These are phyloP conservation scores for Klebsormidium nitens DNA, from an alignment of 139 green algal species.

Conservation along the genomic window DNA sequence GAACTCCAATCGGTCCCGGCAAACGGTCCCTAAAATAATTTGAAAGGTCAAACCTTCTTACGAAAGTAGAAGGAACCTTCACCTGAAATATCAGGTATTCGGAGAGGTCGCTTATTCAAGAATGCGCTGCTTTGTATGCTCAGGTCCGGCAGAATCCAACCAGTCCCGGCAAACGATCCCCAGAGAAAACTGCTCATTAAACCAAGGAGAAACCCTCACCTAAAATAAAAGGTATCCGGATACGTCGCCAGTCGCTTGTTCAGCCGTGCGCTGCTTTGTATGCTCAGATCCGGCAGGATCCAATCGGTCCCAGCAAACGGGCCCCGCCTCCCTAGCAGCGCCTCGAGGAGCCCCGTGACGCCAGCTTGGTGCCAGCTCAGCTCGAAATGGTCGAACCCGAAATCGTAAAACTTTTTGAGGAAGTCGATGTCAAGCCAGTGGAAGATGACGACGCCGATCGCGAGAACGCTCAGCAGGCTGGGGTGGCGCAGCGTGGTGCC, in stretches of 20 bases:
- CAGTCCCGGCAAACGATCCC: slow-evolving; percentile 16
- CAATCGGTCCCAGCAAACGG: slow-evolving; percentile 26
- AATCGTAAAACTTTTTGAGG: slow-evolving; percentile 26
- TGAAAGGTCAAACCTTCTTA: no score
- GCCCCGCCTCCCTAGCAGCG: neutral
- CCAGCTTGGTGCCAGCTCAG: slow-evolving; percentile 21
- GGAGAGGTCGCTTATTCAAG: slow-evolving; percentile 21
- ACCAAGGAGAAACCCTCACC: no score
- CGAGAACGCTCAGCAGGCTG: slow-evolving; percentile 26
- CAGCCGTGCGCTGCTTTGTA: slow-evolving; percentile 12
- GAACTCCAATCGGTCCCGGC: slow-evolving; percentile 21
- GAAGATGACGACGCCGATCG: slow-evolving; percentile 9
- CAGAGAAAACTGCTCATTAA: no score
- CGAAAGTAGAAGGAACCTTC: no score
- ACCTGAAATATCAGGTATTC: slow-evolving; percentile 39
- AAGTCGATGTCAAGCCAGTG: slow-evolving; percentile 21
- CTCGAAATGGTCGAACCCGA: slow-evolving; percentile 27
- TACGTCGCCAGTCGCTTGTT: slow-evolving; percentile 20
- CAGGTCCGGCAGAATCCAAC: slow-evolving; percentile 34
- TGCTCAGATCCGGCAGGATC: slow-evolving; percentile 32
- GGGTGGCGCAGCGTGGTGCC: slow-evolving; percentile 2
- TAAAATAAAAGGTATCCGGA: slow-evolving; percentile 34
- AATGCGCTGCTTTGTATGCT: slow-evolving; percentile 16
- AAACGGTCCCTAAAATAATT: slow-evolving; percentile 30
- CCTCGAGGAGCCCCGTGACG: slow-evolving; percentile 3